Evolutionary conservation across 768 basidiomycete species (phyloP).

Genomic region (Porpolomopsis calyptriformis): DNA sequence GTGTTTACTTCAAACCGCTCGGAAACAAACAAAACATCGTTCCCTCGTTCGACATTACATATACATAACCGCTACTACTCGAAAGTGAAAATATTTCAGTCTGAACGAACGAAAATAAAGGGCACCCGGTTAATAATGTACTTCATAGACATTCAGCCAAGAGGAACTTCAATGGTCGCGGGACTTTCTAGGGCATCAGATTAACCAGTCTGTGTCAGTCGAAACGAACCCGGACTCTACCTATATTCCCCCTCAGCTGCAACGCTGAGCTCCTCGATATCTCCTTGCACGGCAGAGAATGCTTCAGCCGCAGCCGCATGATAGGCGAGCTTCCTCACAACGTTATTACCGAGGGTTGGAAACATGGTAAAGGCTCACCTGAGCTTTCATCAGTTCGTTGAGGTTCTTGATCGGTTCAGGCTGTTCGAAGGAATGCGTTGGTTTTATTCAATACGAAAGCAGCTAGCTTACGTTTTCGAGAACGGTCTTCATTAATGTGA

Average conservation of each 20-base stretch:
- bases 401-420: conserved; percentile 95
- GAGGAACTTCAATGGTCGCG: conserved; percentile 71
- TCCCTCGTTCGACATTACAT: too few relatives aligned
- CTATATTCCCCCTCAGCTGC: conserved; percentile 95
- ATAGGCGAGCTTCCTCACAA: conserved; percentile 54
- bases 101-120: too few relatives aligned
- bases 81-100: too few relatives aligned
- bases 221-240: conserved; percentile 25
- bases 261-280: conserved; percentile 86
- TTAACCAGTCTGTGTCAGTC: neutral
- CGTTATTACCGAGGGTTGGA: neutral
- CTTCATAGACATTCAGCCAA: conserved; percentile 16
- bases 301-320: conserved; percentile 72
- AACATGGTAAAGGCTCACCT: conserved; percentile 30
- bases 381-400: conserved; percentile 85
- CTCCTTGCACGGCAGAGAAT: conserved; percentile 72
- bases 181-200: conserved; percentile 52
- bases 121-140: neutral
- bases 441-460: neutral
- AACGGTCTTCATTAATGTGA: conserved; percentile 95
- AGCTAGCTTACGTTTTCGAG: conserved; percentile 74
- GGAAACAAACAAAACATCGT: too few relatives aligned
- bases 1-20: too few relatives aligned
- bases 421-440: conserved; percentile 27
- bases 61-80: too few relatives aligned